These are phyloP conservation scores for Cryptococcus floricola DNA, from an alignment of 1,284 basidiomycete genomes.

Conservation along the genomic window DNA sequence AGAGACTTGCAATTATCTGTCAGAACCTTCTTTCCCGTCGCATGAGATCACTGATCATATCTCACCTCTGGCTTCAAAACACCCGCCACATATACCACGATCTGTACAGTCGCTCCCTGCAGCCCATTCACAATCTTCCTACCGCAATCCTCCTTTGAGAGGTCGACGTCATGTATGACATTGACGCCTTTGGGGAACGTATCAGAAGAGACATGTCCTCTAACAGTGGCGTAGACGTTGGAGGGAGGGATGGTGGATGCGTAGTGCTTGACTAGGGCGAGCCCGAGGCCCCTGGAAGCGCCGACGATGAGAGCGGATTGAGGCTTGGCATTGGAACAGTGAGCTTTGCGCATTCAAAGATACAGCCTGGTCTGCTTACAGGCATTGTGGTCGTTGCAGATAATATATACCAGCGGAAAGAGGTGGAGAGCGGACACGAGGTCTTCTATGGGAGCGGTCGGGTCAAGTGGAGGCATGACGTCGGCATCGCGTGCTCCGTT, in stretches of 20 bases:
- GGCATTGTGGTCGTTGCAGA: not conserved
- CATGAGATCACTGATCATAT: not conserved
- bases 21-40: not conserved
- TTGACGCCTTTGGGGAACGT: constrained; percentile 43
- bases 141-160: constrained; percentile 45
- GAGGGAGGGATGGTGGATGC: constrained; percentile 8
- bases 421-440: too few relatives aligned
- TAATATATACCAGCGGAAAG: not conserved
- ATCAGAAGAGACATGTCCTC: constrained; percentile 22
- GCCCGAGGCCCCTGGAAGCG: constrained; percentile 53
- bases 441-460: too few relatives aligned
- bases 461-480: too few relatives aligned
- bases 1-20: constrained; percentile 39
- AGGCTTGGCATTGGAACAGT: constrained; percentile 4
- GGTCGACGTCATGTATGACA: constrained; percentile 49
- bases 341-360: not conserved
- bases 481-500: not conserved
- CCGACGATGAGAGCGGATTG: constrained; percentile 42
- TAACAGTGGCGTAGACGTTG: constrained; percentile 50
- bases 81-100: constrained; percentile 51
- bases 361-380: not conserved
- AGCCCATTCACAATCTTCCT: constrained; percentile 45
- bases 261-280: constrained; percentile 48
- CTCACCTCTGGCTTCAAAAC: constrained; percentile 51
- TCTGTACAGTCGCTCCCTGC: constrained; percentile 42